phyloP scores from a whole-genome alignment of 2,329 filamentous ascomycete genomes.

The Saccharata proteae region DNA sequence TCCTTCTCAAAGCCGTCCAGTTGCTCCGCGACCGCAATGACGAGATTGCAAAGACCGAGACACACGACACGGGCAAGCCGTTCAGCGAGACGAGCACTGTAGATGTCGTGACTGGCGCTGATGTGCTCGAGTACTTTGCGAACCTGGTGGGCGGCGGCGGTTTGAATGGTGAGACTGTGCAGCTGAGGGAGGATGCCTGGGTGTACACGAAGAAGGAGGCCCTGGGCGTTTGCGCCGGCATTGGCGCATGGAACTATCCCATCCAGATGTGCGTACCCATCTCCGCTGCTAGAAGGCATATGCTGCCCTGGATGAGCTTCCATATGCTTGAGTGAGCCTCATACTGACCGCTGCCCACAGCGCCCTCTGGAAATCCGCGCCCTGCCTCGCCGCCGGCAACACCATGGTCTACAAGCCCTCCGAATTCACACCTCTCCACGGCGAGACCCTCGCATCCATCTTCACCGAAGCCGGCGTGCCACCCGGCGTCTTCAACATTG shows the following conservation, averaged over 20 bases:
- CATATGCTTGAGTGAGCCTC: neutral
- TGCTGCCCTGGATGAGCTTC: neutral
- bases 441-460: conserved; percentile 59
- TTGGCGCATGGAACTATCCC: conserved; percentile 87
- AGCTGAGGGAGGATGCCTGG: conserved; percentile 63
- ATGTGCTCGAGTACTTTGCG: conserved; percentile 79
- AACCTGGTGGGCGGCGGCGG: conserved; percentile 66
- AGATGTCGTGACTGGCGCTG: conserved; percentile 70
- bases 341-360: conserved; percentile 1
- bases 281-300: neutral
- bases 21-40: conserved; percentile 68
- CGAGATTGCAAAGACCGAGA: conserved; percentile 66
- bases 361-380: conserved; percentile 78
- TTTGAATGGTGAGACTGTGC: conserved; percentile 67
- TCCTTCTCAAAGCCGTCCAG: conserved; percentile 64
- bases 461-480: conserved; percentile 71
- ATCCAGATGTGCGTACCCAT: conserved; percentile 54
- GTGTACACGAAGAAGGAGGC: conserved; percentile 74
- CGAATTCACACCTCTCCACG: conserved; percentile 78
- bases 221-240: conserved; percentile 73
- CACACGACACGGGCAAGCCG: conserved; percentile 75
- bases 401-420: conserved; percentile 87
- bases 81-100: conserved; percentile 75
- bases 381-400: conserved; percentile 75
- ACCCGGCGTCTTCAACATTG: conserved; percentile 60